Evolutionary conservation across 2,329 filamentous ascomycete species (phyloP).

Genomic region (Pyrenochaeta sp.): DNA sequence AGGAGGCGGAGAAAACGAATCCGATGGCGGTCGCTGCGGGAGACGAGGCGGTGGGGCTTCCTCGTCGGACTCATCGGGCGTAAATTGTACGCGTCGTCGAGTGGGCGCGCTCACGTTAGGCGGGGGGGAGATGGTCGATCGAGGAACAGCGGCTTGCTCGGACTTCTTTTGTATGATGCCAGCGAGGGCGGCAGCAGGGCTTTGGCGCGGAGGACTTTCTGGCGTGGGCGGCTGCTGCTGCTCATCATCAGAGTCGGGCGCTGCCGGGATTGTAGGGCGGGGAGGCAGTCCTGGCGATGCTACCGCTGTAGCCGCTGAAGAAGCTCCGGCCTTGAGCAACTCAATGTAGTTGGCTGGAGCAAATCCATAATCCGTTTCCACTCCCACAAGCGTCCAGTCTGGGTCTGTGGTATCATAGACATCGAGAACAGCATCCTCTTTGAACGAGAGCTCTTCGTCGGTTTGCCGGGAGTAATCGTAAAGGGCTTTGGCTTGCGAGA

Average conservation of each 20-base stretch:
- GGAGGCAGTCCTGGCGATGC: slow-evolving; percentile 58
- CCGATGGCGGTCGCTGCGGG: slow-evolving; percentile 69
- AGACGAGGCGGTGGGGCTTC: slow-evolving; percentile 67
- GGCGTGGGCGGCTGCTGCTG: slow-evolving; percentile 52
- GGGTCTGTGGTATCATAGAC: slow-evolving; percentile 92
- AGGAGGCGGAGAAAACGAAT: slow-evolving; percentile 60
- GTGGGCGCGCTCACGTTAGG: slow-evolving; percentile 59
- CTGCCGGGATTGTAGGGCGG: slow-evolving; percentile 48
- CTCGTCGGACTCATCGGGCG: slow-evolving; percentile 74
- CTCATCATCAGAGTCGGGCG: slow-evolving; percentile 54
- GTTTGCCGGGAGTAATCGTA: slow-evolving; percentile 98
- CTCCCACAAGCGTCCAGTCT: slow-evolving; percentile 94
- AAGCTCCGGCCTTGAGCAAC: slow-evolving; percentile 60
- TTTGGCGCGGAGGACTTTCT: slow-evolving; percentile 57
- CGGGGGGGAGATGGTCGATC: slow-evolving; percentile 56
- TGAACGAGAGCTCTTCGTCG: slow-evolving; percentile 95
- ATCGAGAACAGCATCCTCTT: slow-evolving; percentile 82
- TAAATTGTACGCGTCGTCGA: slow-evolving; percentile 62
- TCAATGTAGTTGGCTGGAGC: slow-evolving; percentile 97
- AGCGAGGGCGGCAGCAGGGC: slow-evolving; percentile 68
- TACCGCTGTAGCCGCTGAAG: slow-evolving; percentile 22
- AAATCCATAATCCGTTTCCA: slow-evolving; percentile 88
- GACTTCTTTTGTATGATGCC: slow-evolving; percentile 60
- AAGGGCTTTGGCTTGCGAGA: slow-evolving; percentile 83
- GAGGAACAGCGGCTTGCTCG: slow-evolving; percentile 43